Evolutionary conservation across 345 rosid species (phyloP).

Genomic region (Heritiera fomes): DNA sequence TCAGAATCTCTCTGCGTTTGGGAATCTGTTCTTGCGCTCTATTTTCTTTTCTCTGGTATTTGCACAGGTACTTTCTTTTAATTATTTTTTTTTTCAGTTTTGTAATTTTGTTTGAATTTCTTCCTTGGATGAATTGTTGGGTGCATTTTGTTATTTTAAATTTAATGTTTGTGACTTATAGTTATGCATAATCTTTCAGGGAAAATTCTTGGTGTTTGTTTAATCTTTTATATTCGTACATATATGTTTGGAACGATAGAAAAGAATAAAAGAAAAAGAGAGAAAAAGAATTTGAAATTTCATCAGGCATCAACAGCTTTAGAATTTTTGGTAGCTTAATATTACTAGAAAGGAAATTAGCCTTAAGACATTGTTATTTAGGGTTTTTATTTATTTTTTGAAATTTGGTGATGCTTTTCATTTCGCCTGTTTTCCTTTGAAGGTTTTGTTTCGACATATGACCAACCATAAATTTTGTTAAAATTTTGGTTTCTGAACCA

Average conservation of each 20-base stretch:
- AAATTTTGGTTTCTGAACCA: neutral
- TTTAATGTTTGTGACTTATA: neutral
- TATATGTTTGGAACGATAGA: neutral
- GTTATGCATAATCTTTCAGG: neutral
- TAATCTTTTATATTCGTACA: neutral
- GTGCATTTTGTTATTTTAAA: neutral
- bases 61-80: conserved; percentile 19
- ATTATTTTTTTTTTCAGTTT: neutral
- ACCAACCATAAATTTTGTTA: neutral
- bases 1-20: conserved; percentile 7
- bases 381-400: neutral
- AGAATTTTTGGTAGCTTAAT: neutral
- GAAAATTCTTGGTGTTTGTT: neutral
- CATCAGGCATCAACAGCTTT: neutral
- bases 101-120: neutral
- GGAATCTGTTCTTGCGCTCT: neutral
- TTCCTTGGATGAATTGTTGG: neutral
- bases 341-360: neutral
- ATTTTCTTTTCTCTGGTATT: conserved; percentile 8
- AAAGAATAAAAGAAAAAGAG: neutral
- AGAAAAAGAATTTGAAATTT: neutral
- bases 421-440: neutral
- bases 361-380: neutral
- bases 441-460: neutral
- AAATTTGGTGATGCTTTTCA: neutral